Evolutionary conservation across 805 yeast genomes (phyloP).

Genomic region (Lipomyces spencermartinsiae): DNA sequence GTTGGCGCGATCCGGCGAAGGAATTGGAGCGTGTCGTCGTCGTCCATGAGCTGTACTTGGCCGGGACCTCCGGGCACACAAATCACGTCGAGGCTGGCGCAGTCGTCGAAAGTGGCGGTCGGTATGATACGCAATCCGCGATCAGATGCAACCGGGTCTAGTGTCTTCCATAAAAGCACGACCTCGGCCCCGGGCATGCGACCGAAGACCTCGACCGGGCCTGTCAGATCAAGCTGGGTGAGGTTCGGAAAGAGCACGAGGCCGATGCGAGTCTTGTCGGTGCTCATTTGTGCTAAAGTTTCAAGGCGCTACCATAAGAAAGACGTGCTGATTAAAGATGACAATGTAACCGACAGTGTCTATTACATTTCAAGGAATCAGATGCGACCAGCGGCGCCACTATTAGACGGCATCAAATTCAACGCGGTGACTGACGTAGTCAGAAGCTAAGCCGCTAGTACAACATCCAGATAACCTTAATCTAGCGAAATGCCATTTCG

Average conservation of each 20-base stretch:
- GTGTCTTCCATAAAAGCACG: conserved; percentile 9
- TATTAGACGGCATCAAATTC: too few species aligned
- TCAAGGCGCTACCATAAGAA: background rate
- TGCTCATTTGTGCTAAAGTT: background rate
- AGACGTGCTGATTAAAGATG: background rate
- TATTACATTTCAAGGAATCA: background rate
- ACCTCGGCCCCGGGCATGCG: conserved; percentile 7
- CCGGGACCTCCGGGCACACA: conserved; percentile 21
- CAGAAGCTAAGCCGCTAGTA: too few species aligned
- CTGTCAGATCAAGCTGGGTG: conserved; percentile 21
- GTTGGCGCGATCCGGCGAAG: conserved; percentile 9
- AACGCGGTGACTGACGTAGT: too few species aligned
- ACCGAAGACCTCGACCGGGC: conserved; percentile 18
- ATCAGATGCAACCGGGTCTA: conserved; percentile 11
- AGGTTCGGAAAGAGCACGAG: conserved; percentile 15
- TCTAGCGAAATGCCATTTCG: background rate
- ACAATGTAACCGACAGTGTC: background rate
- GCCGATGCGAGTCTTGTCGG: conserved; percentile 1
- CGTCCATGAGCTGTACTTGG: conserved; percentile 13
- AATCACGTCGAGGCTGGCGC: conserved; percentile 14
- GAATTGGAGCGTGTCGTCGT: conserved; percentile 13
- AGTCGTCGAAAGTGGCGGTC: conserved; percentile 9
- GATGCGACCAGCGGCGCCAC: too few species aligned
- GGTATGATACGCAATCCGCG: conserved; percentile 12
- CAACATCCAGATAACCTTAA: too few species aligned